Base-by-base conservation (phyloP, 2,329 filamentous ascomycete species). In the Chaetomium strumarium region DNA sequence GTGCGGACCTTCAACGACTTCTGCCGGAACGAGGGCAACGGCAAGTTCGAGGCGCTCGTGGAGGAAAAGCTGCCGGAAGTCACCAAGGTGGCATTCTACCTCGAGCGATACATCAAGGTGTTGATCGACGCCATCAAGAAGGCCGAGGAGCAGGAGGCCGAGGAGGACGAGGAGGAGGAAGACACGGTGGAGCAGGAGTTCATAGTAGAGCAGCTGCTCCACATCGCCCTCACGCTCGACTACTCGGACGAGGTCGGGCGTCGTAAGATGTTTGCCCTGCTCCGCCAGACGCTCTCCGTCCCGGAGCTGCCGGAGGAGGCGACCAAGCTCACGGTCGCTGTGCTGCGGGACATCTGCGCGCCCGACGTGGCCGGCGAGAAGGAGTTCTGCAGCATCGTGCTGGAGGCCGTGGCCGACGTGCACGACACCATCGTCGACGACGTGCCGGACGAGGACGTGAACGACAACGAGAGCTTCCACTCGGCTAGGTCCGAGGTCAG, bases 241-340 rank as follows among this genome's bases (percentile, higher is more conserved):
- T 99, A 97, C 69, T 91, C 89, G n/a, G 93, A 99, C 65, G 93
- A 97, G 69, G 88, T 96, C 57, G 93, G 93, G 46, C 83, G 93
- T 59, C 80, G 92, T 53, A 95, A 96, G 72, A 97, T 99, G 90
- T 96, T 95, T 67, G 84, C 88, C 16, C 78, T 97, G 33, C 80
- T 97, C 55, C 82, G 93, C 51, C 89, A 95, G 66, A 86, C 86
- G 1, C 75, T 99, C 14, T 90, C 90, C 0, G 85, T 91, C 48
- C 83, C 91, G 3, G 88, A 95, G 61, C 77, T 99, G 2, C 91
- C 93, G 0, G 92, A 99, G 62, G 90, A 96, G 66, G 86, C 90
- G 42, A 97, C 93, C 1, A 92, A 91, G 65, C 84, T 99, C 47
- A 84, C 85, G 0, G 81, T 96, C 19, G 85, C 95, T 62, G 86